Conservation (phyloP, 2,329 filamentous ascomycete genomes). For the Sporothrix brasiliensis region DNA sequence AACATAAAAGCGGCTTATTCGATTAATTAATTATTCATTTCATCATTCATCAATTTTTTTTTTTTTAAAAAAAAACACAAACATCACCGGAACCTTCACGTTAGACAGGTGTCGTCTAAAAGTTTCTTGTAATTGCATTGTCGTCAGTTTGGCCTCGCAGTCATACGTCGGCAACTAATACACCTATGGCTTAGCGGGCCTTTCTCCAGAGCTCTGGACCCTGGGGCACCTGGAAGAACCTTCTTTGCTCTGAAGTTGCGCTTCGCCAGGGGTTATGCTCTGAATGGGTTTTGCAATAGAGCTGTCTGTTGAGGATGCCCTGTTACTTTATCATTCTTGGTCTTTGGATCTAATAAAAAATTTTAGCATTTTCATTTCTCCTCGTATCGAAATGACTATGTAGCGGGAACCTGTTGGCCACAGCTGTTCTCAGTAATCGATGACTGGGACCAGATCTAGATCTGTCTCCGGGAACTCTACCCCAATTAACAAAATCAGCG, state of each 20-base stretch:
- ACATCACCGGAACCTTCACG: no score
- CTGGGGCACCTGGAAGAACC: background rate
- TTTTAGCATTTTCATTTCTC: background rate
- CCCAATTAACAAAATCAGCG: background rate
- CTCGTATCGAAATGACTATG: background rate
- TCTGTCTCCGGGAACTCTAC: background rate
- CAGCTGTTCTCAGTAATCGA: background rate
- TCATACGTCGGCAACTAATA: background rate
- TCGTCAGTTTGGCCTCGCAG: background rate
- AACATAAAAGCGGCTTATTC: no score
- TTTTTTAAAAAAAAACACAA: no score
- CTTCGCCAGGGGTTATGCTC: background rate
- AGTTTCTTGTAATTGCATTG: no score
- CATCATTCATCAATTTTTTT: no score
- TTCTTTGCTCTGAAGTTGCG: conserved; percentile 6
- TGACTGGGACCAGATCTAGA: background rate
- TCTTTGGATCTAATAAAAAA: no score
- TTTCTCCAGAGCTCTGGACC: background rate
- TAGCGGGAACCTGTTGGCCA: background rate
- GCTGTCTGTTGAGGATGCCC: background rate
- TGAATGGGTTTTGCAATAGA: background rate
- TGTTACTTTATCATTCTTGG: no score
- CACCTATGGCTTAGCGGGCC: background rate
- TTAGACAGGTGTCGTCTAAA: no score
- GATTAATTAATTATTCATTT: no score